Evolutionary conservation across 148 eudicot genomes (phyloP).

Genomic region (Hydrangea macrophylla): DNA sequence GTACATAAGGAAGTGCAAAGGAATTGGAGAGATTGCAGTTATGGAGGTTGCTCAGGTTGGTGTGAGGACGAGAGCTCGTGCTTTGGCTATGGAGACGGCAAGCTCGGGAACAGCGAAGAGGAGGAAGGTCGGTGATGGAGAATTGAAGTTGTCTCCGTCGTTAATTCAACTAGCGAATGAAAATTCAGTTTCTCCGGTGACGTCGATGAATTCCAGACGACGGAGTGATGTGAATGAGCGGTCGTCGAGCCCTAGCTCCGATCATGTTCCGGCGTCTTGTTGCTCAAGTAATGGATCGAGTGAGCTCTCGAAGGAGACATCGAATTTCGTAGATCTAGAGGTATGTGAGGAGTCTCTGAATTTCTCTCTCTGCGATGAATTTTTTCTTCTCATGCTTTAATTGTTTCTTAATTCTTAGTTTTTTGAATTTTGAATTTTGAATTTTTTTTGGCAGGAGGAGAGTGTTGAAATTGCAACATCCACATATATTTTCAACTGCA

Average conservation of each 20-base stretch:
- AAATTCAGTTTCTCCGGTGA: constrained; percentile 5
- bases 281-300: constrained; percentile 34
- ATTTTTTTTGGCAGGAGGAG: constrained; percentile 13
- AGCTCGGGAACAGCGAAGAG: constrained; percentile 20
- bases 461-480: constrained; percentile 17
- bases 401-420: neutral
- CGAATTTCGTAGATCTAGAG: constrained; percentile 41
- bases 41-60: constrained; percentile 28
- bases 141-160: constrained; percentile 23
- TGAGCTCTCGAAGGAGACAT: constrained; percentile 15
- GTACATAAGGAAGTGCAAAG: constrained; percentile 24
- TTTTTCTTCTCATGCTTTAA: constrained; percentile 1
- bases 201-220: neutral
- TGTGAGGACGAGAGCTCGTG: constrained; percentile 33
- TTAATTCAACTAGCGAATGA: constrained; percentile 24
- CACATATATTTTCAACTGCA: constrained; percentile 11
- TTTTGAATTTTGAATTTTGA: constrained; percentile 3
- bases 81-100: constrained; percentile 19
- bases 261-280: constrained; percentile 24
- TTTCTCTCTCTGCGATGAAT: neutral
- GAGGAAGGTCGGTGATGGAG: constrained; percentile 21
- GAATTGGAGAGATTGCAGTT: constrained; percentile 26
- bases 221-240: constrained; percentile 4
- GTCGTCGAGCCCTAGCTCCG: constrained; percentile 13
- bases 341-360: constrained; percentile 19